These are phyloP conservation scores for Hordeum marinum DNA, from an alignment of 176 grass and related monocot species.

Conservation along the genomic window DNA sequence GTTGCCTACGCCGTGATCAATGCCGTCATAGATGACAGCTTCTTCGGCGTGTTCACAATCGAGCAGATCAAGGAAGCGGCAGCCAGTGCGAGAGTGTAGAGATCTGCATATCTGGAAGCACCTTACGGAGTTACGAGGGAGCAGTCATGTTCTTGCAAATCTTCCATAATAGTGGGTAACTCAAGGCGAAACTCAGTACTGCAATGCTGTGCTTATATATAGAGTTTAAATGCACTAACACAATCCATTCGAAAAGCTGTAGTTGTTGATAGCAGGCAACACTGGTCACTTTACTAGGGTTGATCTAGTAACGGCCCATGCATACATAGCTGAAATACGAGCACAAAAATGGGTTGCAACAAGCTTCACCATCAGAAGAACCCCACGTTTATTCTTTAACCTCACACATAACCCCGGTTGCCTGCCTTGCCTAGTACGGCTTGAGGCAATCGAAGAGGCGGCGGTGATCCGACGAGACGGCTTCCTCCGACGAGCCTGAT, in stretches of 20 bases:
- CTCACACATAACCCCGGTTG: not conserved
- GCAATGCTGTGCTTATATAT: not conserved
- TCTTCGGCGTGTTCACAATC: conserved; percentile 84
- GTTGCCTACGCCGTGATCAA: conserved; percentile 79
- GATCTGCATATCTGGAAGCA: not conserved
- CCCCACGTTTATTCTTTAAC: not conserved
- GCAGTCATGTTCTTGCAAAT: not conserved
- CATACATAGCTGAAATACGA: not conserved
- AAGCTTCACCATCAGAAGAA: not conserved
- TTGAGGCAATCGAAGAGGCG: conserved; percentile 54
- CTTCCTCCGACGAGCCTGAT: not conserved
- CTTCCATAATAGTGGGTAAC: conserved; percentile 5
- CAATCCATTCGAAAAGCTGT: not conserved
- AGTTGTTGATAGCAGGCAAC: not conserved
- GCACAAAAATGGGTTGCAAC: not conserved
- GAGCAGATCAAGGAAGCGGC: conserved; percentile 92
- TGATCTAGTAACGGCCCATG: not conserved
- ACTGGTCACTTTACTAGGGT: not conserved
- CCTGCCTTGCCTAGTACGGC: conserved; percentile 47
- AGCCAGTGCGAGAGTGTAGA: conserved; percentile 45
- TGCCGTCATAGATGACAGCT: conserved; percentile 55
- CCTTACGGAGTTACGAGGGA: not conserved
- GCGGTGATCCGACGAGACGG: not conserved
- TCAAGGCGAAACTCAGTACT: not conserved
- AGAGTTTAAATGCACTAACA: not conserved